Base-by-base conservation (phyloP, 139 green algal genomes). In the Nannochloris sp. region DNA sequence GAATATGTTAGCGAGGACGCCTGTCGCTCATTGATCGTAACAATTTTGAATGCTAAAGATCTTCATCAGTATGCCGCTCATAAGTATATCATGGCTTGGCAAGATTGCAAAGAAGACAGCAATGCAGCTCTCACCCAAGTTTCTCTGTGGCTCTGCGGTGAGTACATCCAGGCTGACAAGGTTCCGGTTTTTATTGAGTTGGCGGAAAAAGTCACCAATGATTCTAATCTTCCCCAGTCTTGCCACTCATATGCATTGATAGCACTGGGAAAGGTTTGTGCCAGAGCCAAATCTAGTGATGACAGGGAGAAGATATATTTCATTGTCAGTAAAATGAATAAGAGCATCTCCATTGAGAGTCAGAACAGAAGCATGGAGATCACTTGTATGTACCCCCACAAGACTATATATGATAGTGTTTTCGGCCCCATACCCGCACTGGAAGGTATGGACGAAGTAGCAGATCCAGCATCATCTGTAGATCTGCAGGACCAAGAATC, bases 381-480 rank as follows among this genome's bases (percentile, higher is more conserved):
- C 75, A 56, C 34, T 11, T 76, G 74, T 34, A 60, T 96, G 15
- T 85, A 96, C 48, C 55, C 66, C 29, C 69, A 86, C 60, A 72
- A 80, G 4, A 60, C 66, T 27, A 75, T 92, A 19, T 66, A 64
- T 23, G 49, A 4, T 8, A 56, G 67, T 58, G 78, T 97, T 53
- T 72, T 96, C 64, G 92, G 98, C 74, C 85, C 79, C 71, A 98
- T 98, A 75, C 92, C 92, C 1, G 46, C n/a, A 21, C 46, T 21
- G 18, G 18, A 53, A 53, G 46, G 18, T 19, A 21, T 25, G n/a
- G n/a, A 19, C 7, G 46, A 53, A 19, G 46, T 25, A 25, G 46
- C 16, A 6, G 46, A 53, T 12, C 46, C 46, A 15, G 16, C 16
- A 10, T 71, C 89, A 2, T 57, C 96, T 61, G 85, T 97, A 54